phyloP scores from a whole-genome alignment of 768 basidiomycete species.

The Kwoniella mangroviensis region DNA sequence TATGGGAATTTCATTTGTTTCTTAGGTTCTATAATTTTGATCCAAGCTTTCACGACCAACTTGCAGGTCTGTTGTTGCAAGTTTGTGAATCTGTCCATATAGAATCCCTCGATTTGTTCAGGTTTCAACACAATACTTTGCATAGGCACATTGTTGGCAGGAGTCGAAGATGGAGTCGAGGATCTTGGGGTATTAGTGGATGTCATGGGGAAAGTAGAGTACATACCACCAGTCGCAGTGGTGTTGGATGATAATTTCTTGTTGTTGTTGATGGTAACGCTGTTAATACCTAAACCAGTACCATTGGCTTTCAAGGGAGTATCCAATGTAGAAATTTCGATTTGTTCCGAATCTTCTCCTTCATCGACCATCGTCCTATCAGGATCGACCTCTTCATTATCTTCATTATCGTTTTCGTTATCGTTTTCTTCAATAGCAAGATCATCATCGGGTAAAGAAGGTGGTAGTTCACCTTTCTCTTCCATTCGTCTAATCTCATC shows the following conservation, averaged over 20 bases:
- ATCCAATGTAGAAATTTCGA: conserved; percentile 3
- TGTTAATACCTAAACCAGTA: background rate
- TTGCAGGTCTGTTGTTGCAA: conserved; percentile 58
- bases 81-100: conserved; percentile 46
- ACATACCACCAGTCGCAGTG: conserved; percentile 24
- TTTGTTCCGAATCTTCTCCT: conserved; percentile 2
- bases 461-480: conserved; percentile 41
- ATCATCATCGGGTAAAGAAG: conserved; percentile 42
- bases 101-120: conserved; percentile 49
- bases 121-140: conserved; percentile 46
- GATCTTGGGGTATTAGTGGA: conserved; percentile 32
- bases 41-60: conserved; percentile 59
- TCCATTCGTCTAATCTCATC: conserved; percentile 48
- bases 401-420: conserved; percentile 17
- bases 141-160: conserved; percentile 12
- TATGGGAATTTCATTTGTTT: conserved; percentile 59
- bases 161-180: conserved; percentile 30
- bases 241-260: conserved; percentile 9
- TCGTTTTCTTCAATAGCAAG: conserved; percentile 33
- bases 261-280: background rate
- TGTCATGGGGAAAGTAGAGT: conserved; percentile 43
- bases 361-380: conserved; percentile 51
- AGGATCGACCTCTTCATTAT: conserved; percentile 40
- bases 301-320: conserved; percentile 27
- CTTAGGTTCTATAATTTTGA: conserved; percentile 60